phyloP scores from a whole-genome alignment of 352 stramenopile species.

The Aphanomyces euteiches region DNA sequence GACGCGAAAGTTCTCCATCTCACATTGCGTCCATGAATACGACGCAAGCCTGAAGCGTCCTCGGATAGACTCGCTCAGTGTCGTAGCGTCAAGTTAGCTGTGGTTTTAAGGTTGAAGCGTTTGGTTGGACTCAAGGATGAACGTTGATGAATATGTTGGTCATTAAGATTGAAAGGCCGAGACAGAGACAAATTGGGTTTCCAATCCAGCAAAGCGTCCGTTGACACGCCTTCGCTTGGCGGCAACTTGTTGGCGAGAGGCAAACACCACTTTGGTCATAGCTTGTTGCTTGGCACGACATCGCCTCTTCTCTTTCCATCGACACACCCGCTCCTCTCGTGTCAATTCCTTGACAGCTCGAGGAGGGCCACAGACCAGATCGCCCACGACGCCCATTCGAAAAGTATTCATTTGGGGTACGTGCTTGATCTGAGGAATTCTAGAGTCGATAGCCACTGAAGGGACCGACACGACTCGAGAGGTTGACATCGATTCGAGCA shows the following conservation, averaged over 20 bases:
- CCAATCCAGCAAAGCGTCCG: conserved; percentile 23
- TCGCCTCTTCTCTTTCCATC: conserved; percentile 20
- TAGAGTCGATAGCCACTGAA: neutral
- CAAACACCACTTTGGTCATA: conserved; percentile 19
- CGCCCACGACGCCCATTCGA: neutral
- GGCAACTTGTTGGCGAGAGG: conserved; percentile 18
- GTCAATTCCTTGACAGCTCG: conserved; percentile 11
- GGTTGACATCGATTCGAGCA: neutral
- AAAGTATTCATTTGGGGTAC: neutral
- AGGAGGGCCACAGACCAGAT: conserved; percentile 18
- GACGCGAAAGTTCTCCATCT: conserved; percentile 28
- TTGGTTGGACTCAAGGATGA: neutral
- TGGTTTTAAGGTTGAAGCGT: neutral
- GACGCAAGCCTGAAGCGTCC: conserved; percentile 25
- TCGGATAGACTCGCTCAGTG: conserved; percentile 15
- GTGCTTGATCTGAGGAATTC: conserved; percentile 3
- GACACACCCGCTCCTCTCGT: conserved; percentile 14
- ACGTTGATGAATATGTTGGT: neutral
- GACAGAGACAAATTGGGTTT: conserved; percentile 28
- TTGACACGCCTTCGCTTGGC: conserved; percentile 27
- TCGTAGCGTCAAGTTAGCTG: neutral
- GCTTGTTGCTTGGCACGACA: neutral
- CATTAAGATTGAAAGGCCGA: conserved; percentile 18
- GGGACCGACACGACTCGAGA: neutral
- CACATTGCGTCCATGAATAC: conserved; percentile 26